These are phyloP conservation scores for Boletus subcaerulescens DNA, from an alignment of 768 basidiomycete species.

Conservation along the genomic window DNA sequence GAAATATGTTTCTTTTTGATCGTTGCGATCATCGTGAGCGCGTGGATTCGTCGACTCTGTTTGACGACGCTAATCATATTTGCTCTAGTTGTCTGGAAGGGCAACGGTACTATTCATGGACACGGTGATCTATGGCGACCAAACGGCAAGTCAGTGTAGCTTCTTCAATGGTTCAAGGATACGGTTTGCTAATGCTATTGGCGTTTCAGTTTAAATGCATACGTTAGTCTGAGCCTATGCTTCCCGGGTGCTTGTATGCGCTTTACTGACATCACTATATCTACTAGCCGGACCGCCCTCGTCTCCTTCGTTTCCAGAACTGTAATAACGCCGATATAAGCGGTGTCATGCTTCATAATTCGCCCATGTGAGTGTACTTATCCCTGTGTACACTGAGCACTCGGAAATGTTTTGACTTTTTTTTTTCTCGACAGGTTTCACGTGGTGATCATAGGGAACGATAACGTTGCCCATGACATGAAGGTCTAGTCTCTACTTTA, in stretches of 20 bases:
- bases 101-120: conserved; percentile 6
- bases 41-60: too few relatives aligned
- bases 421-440: conserved; percentile 9
- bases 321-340: conserved; percentile 8
- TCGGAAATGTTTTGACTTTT: not conserved
- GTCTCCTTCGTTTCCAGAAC: conserved; percentile 4
- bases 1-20: conserved; percentile 5
- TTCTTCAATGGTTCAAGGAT: not conserved
- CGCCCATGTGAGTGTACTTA: conserved; percentile 3
- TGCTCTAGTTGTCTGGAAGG: conserved; percentile 4
- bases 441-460: conserved; percentile 3
- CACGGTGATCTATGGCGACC: conserved; percentile 5
- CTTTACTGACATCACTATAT: not conserved
- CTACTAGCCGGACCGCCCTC: conserved; percentile 2
- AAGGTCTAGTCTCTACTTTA: not conserved
- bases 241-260: not conserved
- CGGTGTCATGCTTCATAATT: conserved; percentile 14
- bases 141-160: not conserved
- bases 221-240: not conserved
- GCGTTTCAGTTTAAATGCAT: not conserved
- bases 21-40: conserved; percentile 1
- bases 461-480: conserved; percentile 11
- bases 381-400: not conserved
- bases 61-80: not conserved
- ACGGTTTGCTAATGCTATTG: not conserved